Percentiles rank a stretch among this genome's conserved stretches.
Conservation (phyloP, 2,329 filamentous ascomycete species). For the Zopfia rhizophila region DNA sequence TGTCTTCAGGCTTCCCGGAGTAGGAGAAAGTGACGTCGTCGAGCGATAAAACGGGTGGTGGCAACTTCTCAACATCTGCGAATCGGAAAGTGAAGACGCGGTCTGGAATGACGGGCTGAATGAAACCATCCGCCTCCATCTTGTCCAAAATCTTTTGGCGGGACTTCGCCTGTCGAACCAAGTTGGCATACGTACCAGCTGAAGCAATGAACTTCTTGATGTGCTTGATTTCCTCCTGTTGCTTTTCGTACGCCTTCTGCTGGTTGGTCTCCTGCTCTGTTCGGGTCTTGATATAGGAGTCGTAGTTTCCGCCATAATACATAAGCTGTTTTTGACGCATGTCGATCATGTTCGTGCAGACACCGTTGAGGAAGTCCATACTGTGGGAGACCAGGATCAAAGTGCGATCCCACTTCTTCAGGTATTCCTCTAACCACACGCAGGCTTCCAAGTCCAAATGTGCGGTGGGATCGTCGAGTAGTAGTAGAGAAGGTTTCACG, state of each 20-base stretch:
- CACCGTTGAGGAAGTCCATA: conserved; percentile 99
- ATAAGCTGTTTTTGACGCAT: conserved; percentile 89
- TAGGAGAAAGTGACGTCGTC: conserved; percentile 99
- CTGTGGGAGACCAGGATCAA: conserved; percentile 97
- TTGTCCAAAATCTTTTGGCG: conserved; percentile 99
- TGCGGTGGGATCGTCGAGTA: conserved; percentile 97
- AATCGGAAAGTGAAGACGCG: conserved; percentile 97
- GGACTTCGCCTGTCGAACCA: conserved; percentile 98
- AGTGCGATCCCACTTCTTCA: conserved; percentile 99
- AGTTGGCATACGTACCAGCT: conserved; percentile 98
- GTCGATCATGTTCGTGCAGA: conserved; percentile 98
- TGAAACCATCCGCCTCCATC: conserved; percentile 99
- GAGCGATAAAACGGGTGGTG: conserved; percentile 93
- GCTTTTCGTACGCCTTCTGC: conserved; percentile 98
- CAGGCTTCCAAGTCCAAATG: conserved; percentile 99
- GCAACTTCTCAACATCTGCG: conserved; percentile 98
- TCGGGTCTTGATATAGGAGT: conserved; percentile 93
- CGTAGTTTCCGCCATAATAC: conserved; percentile 99
- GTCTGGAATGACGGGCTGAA: conserved; percentile 87
- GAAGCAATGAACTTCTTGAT: conserved; percentile 99
- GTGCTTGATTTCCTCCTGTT: conserved; percentile 98
- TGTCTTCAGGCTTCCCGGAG: conserved; percentile 87
- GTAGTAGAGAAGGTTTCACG: conserved; percentile 93
- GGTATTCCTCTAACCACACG: conserved; percentile 99
- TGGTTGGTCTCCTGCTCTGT: conserved; percentile 96